Evolutionary conservation across 2,329 filamentous ascomycete genomes (phyloP).

Genomic region (Ascochyta lentis): DNA sequence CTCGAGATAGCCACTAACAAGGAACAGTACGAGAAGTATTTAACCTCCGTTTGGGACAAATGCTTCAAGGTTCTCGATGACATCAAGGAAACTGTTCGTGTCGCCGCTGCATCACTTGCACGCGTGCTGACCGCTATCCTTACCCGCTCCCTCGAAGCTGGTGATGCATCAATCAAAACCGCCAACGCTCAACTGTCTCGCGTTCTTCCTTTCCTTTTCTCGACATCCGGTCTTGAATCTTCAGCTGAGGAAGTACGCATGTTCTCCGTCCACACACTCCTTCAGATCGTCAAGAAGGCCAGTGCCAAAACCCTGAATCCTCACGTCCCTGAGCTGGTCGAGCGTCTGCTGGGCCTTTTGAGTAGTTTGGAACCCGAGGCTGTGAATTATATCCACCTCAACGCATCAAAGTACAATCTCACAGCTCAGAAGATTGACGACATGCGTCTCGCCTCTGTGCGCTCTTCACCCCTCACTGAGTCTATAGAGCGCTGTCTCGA

Average conservation of each 20-base stretch:
- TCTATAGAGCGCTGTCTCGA: constrained; percentile 90
- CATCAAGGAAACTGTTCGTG: constrained; percentile 88
- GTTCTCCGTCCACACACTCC: constrained; percentile 79
- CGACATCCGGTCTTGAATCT: constrained; percentile 86
- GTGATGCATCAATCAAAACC: constrained; percentile 68
- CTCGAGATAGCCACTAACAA: constrained; percentile 11
- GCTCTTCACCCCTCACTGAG: constrained; percentile 87
- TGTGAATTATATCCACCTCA: constrained; percentile 91
- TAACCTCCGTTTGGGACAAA: constrained; percentile 82
- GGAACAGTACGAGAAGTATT: constrained; percentile 76
- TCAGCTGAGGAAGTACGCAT: constrained; percentile 84
- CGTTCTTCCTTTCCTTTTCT: constrained; percentile 88
- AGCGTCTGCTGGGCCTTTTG: constrained; percentile 79
- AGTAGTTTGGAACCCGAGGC: constrained; percentile 88
- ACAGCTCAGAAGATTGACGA: constrained; percentile 91
- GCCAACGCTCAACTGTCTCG: constrained; percentile 82
- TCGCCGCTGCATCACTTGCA: constrained; percentile 81
- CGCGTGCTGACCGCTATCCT: constrained; percentile 84
- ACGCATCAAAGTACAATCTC: constrained; percentile 81
- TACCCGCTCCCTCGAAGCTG: constrained; percentile 83
- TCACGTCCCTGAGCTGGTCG: constrained; percentile 82
- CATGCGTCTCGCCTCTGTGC: constrained; percentile 79
- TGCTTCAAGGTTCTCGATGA: constrained; percentile 94
- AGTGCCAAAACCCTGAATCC: constrained; percentile 75
- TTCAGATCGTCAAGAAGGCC: constrained; percentile 89